A percentile compares a stretch with the other conserved stretches of the same genome.
Evolutionary conservation across 2,329 filamentous ascomycete genomes (phyloP).

Genomic region (Paecilomyces niveus): DNA sequence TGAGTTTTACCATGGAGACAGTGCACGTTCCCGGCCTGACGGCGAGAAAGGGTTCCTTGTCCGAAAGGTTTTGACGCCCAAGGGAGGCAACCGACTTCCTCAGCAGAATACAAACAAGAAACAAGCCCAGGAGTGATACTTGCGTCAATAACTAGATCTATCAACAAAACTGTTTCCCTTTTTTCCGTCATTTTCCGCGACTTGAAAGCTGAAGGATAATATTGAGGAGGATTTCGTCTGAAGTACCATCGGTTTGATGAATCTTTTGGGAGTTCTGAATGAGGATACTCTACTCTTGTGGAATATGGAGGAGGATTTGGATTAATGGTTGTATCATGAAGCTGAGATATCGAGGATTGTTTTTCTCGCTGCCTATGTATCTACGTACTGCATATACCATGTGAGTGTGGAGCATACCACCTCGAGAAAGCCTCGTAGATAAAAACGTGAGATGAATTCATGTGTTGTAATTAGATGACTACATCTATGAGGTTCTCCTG

Average conservation of each 20-base stretch:
- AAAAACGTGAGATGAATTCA: background rate
- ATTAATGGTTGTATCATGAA: background rate
- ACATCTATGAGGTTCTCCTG: background rate
- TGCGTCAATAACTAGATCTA: background rate
- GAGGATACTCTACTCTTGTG: background rate
- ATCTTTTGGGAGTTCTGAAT: background rate
- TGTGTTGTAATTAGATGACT: background rate
- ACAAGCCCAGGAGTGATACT: slow-evolving; percentile 2
- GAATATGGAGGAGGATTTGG: background rate
- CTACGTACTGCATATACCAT: background rate
- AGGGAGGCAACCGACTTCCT: slow-evolving; percentile 14
- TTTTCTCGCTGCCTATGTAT: background rate
- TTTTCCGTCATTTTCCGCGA: background rate
- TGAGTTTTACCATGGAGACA: slow-evolving; percentile 42
- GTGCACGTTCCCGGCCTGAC: slow-evolving; percentile 33
- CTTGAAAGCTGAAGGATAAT: background rate
- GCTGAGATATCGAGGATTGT: background rate
- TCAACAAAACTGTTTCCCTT: background rate
- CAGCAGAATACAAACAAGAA: slow-evolving; percentile 9
- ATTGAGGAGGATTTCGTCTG: background rate
- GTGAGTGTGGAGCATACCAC: background rate
- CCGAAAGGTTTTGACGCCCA: slow-evolving; percentile 28
- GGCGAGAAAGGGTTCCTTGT: slow-evolving; percentile 34
- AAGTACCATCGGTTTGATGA: background rate
- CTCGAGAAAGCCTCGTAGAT: background rate